Percentiles rank a stretch among this genome's conserved stretches.
Evolutionary conservation across 768 basidiomycete species (phyloP).

Genomic region (Boletus insuetus): DNA sequence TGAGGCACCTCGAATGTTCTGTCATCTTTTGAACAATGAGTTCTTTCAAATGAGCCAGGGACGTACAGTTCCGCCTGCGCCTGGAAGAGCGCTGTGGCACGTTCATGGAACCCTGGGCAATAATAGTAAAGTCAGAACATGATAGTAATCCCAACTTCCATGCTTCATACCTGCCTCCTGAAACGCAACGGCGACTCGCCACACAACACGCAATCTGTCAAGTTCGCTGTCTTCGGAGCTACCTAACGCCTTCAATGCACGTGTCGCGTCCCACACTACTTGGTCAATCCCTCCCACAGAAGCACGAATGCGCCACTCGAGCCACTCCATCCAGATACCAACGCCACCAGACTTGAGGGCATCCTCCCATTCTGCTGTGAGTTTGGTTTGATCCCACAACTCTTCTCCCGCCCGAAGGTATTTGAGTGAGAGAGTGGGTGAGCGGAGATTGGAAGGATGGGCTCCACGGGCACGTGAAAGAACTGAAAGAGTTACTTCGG

Average conservation of each 20-base stretch:
- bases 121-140: constrained; percentile 1
- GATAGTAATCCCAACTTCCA: not conserved
- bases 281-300: constrained; percentile 48
- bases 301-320: constrained; percentile 67
- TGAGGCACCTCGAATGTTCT: constrained; percentile 62
- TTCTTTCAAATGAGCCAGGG: not conserved
- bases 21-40: constrained; percentile 8
- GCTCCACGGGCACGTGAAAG: constrained; percentile 61
- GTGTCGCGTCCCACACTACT: constrained; percentile 49
- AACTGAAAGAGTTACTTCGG: constrained; percentile 69
- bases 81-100: constrained; percentile 75
- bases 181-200: constrained; percentile 64
- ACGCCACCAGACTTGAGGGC: constrained; percentile 51
- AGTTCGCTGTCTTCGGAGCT: constrained; percentile 46
- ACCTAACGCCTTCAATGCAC: constrained; percentile 44
- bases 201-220: constrained; percentile 59
- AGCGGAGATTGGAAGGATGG: constrained; percentile 49
- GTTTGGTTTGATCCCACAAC: constrained; percentile 57
- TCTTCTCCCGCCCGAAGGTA: constrained; percentile 75
- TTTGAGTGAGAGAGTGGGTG: constrained; percentile 51
- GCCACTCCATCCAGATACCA: constrained; percentile 75
- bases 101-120: constrained; percentile 63
- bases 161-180: constrained; percentile 59
- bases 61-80: constrained; percentile 80
- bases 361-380: constrained; percentile 66